Evolutionary conservation across 345 rosid genomes (phyloP), one percentile per base, ranked within the genome.

Genomic region (Hibiscus syriacus): DNA sequence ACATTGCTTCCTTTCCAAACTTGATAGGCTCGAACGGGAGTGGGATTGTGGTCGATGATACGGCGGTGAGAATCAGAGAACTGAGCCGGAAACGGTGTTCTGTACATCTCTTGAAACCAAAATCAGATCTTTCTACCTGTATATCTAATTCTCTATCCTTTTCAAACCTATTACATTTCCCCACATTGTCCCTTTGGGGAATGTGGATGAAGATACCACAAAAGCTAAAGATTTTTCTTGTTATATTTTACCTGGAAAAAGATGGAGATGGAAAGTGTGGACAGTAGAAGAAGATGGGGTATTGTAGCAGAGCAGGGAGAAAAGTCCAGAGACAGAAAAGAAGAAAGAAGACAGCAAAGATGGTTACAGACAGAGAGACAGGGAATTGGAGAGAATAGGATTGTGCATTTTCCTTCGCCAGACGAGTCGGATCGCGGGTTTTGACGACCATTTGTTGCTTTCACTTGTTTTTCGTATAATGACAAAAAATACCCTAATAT

Each of bases 1-100:
- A 85, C 93, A 82, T 85, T 88, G 78, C 41, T 80, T 75, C 94
- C 94, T 76, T 74, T 82, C 93, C 90, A 88, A 63, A 74, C 78
- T 81, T 88, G 87, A 77, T 88, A 88, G 48, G 75, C 73, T 13
- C 85, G 86, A 39, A 80, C 72, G 9, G 73, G 50, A 4, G 80
- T 64, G 56, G 34, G 56, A 45, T 69, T 30, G 49, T 38, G 36
- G 43, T 55, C 78, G 54, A 80, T 69, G 77, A 77, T 74, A 22
- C 67, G 74, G 29, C 79, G 66, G 68, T 79, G 73, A 55, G 80
- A 81, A 45, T 77, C 79, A 54, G 89, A 76, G 52, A 74, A 72
- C 62, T 80, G 83, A 17, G 69, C 70, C 17, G 82, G 81, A 76
- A 64, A 27, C 19, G 77, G 62, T 68, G 70, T 25, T 34, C 59